Evolutionary conservation across 2,329 filamentous ascomycete genomes (phyloP).

Genomic region (Didymella sp.): DNA sequence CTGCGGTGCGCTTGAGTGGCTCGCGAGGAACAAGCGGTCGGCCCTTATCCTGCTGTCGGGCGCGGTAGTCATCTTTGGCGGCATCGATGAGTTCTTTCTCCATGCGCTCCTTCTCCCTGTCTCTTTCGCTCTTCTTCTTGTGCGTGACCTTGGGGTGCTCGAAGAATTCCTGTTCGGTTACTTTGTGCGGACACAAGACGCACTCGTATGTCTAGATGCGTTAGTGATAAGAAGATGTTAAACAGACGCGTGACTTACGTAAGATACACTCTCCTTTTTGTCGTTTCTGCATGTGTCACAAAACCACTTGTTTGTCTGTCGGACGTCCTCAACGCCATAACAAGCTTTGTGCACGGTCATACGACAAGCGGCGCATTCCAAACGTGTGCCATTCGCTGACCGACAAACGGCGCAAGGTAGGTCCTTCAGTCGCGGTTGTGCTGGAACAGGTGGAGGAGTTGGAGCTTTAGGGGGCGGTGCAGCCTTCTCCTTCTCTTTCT

Average conservation of each 20-base stretch:
- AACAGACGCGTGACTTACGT: conserved; percentile 60
- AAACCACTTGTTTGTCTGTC: conserved; percentile 78
- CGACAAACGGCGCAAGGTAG: conserved; percentile 88
- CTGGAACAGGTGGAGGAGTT: conserved; percentile 70
- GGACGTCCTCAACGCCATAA: conserved; percentile 80
- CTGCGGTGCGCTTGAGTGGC: conserved; percentile 88
- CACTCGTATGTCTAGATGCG: conserved; percentile 79
- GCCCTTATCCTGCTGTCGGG: conserved; percentile 82
- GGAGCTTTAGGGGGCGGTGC: conserved; percentile 56
- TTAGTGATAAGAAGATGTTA: conserved; percentile 23
- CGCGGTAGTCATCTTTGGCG: conserved; percentile 80
- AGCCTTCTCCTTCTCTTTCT: conserved; percentile 48
- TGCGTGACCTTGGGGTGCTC: conserved; percentile 79
- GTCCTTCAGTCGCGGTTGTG: conserved; percentile 77
- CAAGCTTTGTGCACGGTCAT: conserved; percentile 90
- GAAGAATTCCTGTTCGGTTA: conserved; percentile 82
- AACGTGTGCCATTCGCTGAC: conserved; percentile 65
- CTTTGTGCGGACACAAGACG: conserved; percentile 84
- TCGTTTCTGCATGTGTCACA: conserved; percentile 98
- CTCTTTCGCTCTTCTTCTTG: conserved; percentile 92
- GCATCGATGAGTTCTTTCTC: conserved; percentile 85
- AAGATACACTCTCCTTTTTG: conserved; percentile 89
- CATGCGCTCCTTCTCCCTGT: conserved; percentile 83
- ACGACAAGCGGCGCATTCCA: conserved; percentile 85
- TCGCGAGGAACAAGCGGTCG: conserved; percentile 86